phyloP scores from a whole-genome alignment of 1,284 basidiomycete species.

The Paramarasmius palmivorus region DNA sequence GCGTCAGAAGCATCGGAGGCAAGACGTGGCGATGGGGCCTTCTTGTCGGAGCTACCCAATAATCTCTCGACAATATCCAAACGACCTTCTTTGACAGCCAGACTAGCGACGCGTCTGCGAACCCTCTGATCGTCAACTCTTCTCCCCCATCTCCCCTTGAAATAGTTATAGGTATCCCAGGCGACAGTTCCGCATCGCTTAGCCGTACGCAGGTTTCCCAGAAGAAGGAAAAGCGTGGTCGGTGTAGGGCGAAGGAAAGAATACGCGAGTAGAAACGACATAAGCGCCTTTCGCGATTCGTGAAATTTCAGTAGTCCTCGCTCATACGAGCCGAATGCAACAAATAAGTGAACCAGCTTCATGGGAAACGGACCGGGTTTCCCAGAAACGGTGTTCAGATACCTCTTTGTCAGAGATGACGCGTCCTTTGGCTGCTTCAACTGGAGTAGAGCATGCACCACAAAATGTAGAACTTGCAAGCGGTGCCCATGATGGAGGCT shows the following conservation, averaged over 20 bases:
- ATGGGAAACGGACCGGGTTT: conserved; percentile 34
- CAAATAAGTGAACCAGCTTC: conserved; percentile 47
- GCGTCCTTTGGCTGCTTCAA: conserved; percentile 30
- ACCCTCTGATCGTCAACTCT: conserved; percentile 56
- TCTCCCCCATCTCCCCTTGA: conserved; percentile 54
- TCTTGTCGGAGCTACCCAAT: conserved; percentile 13
- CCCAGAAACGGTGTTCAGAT: conserved; percentile 36
- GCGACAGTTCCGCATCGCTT: conserved; percentile 55
- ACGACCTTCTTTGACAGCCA: conserved; percentile 64
- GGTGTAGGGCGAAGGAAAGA: conserved; percentile 53
- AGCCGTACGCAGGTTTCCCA: conserved; percentile 48
- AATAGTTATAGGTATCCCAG: conserved; percentile 40
- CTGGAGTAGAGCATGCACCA: conserved; percentile 10
- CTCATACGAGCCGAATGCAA: conserved; percentile 31
- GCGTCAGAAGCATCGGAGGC: conserved; percentile 14
- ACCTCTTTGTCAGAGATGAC: conserved; percentile 39
- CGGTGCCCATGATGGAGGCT: background rate
- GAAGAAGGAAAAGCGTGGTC: conserved; percentile 61
- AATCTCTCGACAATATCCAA: conserved; percentile 46
- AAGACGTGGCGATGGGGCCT: background rate
- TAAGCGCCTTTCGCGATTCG: conserved; percentile 37
- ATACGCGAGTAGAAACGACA: conserved; percentile 46
- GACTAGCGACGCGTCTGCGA: conserved; percentile 50
- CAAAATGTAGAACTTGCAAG: conserved; percentile 6
- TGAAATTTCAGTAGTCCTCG: conserved; percentile 40